phyloP scores from a whole-genome alignment of 2,329 filamentous ascomycete genomes.

The Dactylonectria estremocensis region DNA sequence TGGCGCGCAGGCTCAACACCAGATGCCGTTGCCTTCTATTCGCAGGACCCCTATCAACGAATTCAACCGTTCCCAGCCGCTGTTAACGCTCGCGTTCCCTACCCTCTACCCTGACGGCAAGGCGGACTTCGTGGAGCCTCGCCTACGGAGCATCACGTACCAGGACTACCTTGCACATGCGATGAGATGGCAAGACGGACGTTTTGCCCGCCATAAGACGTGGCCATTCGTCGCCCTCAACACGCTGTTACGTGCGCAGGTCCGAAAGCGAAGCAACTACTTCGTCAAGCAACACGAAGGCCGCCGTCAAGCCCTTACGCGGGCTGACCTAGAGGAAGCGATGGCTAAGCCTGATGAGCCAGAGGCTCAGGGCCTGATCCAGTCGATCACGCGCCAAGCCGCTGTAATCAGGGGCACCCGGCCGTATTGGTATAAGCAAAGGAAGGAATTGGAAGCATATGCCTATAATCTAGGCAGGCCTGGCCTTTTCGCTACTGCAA shows the following conservation, averaged over 20 bases:
- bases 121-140: conserved; percentile 7
- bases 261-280: neutral
- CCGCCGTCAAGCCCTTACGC: neutral
- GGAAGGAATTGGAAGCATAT: conserved; percentile 9
- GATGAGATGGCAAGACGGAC: neutral
- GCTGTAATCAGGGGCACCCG: conserved; percentile 3
- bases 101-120: conserved; percentile 15
- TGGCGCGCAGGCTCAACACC: conserved; percentile 2
- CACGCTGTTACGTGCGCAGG: conserved; percentile 8
- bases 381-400: conserved; percentile 9
- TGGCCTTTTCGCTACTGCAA: neutral
- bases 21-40: neutral
- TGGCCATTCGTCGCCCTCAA: conserved; percentile 7
- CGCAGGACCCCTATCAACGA: conserved; percentile 4
- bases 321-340: too few relatives aligned
- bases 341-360: neutral
- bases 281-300: neutral
- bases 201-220: neutral
- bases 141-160: neutral
- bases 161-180: neutral
- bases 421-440: conserved; percentile 10
- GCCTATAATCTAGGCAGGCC: conserved; percentile 1
- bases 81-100: conserved; percentile 12
- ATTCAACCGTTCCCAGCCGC: conserved; percentile 17
- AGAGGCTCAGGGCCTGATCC: conserved; percentile 10